These are phyloP conservation scores for Lipomyces orientalis DNA, from an alignment of 805 yeast species.

Conservation along the genomic window DNA sequence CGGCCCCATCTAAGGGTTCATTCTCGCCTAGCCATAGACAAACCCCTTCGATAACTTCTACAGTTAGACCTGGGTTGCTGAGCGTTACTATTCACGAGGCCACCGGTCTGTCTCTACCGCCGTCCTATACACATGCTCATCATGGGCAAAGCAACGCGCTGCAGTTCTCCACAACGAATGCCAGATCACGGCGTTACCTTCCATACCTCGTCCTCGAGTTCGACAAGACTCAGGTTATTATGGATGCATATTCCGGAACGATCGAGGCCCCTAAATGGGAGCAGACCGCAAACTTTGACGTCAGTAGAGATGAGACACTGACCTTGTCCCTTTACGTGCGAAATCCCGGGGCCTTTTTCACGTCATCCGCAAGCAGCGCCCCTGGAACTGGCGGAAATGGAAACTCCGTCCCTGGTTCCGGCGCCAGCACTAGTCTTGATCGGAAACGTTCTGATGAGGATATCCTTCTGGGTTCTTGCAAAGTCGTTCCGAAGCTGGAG, in stretches of 20 bases:
- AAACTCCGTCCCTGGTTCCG: constrained; percentile 39
- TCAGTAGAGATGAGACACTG: constrained; percentile 68
- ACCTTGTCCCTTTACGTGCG: constrained; percentile 80
- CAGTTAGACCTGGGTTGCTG: constrained; percentile 67
- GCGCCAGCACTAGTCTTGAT: constrained; percentile 1
- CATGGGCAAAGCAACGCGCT: constrained; percentile 26
- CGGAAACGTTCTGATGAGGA: constrained; percentile 56
- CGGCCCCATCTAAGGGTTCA: constrained; percentile 9
- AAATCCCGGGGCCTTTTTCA: constrained; percentile 54
- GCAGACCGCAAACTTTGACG: constrained; percentile 90
- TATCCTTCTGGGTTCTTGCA: constrained; percentile 74
- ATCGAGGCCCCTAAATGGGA: constrained; percentile 82
- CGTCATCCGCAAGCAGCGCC: constrained; percentile 45
- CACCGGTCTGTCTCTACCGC: constrained; percentile 68
- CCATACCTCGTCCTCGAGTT: constrained; percentile 90
- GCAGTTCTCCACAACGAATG: constrained; percentile 16
- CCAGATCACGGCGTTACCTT: constrained; percentile 52
- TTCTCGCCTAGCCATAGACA: constrained; percentile 24
- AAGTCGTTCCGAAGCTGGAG: constrained; percentile 62
- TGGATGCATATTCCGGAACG: constrained; percentile 86
- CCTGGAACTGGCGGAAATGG: constrained; percentile 51
- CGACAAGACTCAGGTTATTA: constrained; percentile 88
- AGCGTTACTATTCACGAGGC: constrained; percentile 80
- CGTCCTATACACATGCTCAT: constrained; percentile 35
- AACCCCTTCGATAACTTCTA: constrained; percentile 36